Evolutionary conservation across 2,329 filamentous ascomycete species (phyloP).

Genomic region (Penicillium decumbens): DNA sequence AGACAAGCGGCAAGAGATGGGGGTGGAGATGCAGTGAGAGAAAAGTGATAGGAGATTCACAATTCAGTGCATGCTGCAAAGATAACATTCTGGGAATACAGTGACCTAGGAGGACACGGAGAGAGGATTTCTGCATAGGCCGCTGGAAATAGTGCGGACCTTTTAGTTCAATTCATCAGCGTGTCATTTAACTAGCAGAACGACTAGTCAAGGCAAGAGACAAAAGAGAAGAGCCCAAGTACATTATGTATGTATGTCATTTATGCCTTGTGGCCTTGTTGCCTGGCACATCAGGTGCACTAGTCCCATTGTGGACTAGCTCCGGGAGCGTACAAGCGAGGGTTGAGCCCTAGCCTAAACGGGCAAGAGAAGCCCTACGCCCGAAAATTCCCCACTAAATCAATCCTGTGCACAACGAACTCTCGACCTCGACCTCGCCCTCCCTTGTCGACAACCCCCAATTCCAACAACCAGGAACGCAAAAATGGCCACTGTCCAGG

Average conservation of each 20-base stretch:
- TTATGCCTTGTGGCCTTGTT: background rate
- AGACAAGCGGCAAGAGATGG: slow-evolving; percentile 35
- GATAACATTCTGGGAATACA: background rate
- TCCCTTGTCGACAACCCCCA: slow-evolving; percentile 34
- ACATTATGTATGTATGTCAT: slow-evolving; percentile 1
- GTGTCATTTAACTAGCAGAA: background rate
- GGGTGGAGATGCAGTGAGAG: slow-evolving; percentile 50
- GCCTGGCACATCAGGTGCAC: background rate
- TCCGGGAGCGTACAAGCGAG: slow-evolving; percentile 31
- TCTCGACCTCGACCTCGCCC: slow-evolving; percentile 32
- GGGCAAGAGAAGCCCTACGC: slow-evolving; percentile 30
- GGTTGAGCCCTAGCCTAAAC: slow-evolving; percentile 40
- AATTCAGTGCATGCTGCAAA: background rate
- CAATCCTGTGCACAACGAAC: slow-evolving; percentile 31
- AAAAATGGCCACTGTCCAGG: slow-evolving; percentile 50
- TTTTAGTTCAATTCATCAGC: background rate
- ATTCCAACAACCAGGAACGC: slow-evolving; percentile 35
- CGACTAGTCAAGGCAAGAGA: background rate
- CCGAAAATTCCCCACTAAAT: slow-evolving; percentile 41
- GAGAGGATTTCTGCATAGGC: background rate
- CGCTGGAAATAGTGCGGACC: background rate
- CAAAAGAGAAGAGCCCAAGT: background rate
- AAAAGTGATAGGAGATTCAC: background rate
- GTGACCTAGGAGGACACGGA: background rate
- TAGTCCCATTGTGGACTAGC: slow-evolving; percentile 22